Evolutionary conservation across 179 eudicot genomes (phyloP), one percentile per base, ranked within the genome.

Genomic region (Silene vulgaris): DNA sequence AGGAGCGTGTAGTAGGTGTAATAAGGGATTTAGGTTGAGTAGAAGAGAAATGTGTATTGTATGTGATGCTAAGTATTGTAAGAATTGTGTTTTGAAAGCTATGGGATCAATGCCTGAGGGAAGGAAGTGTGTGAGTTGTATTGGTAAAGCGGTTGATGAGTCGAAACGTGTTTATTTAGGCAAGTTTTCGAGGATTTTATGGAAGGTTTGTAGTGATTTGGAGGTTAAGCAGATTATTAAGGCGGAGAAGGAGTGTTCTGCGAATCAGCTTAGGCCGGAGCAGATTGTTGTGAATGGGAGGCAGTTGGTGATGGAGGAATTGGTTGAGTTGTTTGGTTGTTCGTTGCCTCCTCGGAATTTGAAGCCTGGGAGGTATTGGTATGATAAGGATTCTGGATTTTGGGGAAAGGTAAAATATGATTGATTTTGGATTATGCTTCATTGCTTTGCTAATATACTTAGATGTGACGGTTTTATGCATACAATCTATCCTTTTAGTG

Each of bases 181-280:
- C 12, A 70, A 48, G 37, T 19, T 48, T 23, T 70, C 74, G 9
- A 48, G 59, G 37, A 45, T 70, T 48, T 21, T 70, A 12, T 23
- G 28, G 29, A 23, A 20, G 29, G 26, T 21, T 19, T 69, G 23
- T 4, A 69, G 59, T 69, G 30, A 40, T 69, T 37, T 69, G 13
- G 73, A 69, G 59, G 59, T 45, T 69, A 43, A 21, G 16, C 73
- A 69, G 29, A 69, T 69, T 1, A 37, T 45, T 30, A 70, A 70
- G 56, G 74, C 74, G 19, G 74, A 70, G 35, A 70, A 70, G 74
- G 61, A 48, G 16, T 70, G 74, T 54, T 48, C 29, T 21, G 74
- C 61, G 14, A 70, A 70, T 54, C 74, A 48, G 30, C 19, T 48
- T 20, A 20, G 35, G 5, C 61, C 74, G 0, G 61, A 48, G 17